Evolutionary conservation across 106 monocot genomes (phyloP), one percentile per base, ranked within the genome.

Genomic region (Acorus calamus): DNA sequence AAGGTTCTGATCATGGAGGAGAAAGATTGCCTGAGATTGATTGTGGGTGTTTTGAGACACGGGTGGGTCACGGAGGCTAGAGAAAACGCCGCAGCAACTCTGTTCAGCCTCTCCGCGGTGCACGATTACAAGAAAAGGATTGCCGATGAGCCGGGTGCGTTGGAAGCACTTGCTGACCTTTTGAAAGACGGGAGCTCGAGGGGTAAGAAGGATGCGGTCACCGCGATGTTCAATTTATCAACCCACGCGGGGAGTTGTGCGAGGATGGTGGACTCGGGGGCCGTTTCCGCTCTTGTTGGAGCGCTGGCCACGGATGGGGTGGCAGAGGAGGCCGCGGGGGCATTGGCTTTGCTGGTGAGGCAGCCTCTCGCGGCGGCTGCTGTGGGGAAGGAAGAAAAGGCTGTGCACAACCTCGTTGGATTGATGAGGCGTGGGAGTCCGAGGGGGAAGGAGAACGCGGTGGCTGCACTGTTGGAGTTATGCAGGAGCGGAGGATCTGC

Each of bases 201-300:
- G 65, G 91, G 86, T 54, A 83, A 70, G 76, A 91, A 81, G 63
- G 86, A 91, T 59, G 91, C 91, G 0, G 91, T 84, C 48, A 84
- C 73, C 59, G 86, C 91, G 7, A 60, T 91, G 42, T 91, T 79
- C 76, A 86, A 91, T 57, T 56, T 91, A 4, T 77, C 86, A 6
- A 83, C 80, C 7, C 81, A 86, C 47, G 44, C 60, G 4, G 83
- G 78, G 55, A 72, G 75, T 54, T 72, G 59, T 57, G 50, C 6
- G 12, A 54, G 69, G 57, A 83, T 89, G 82, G 59, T 81, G 45
- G 78, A 84, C 11, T 75, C 75, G 0, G 78, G 80, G 0, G 86
- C 86, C 3, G 73, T 72, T 7, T 54, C 63, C 2, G 83, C 80
- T 1, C 52, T 86, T 12, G 75, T 77, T 44, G 73, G 66, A 13